phyloP scores from a whole-genome alignment of 768 basidiomycete genomes.

The Cubamyces sp. region DNA sequence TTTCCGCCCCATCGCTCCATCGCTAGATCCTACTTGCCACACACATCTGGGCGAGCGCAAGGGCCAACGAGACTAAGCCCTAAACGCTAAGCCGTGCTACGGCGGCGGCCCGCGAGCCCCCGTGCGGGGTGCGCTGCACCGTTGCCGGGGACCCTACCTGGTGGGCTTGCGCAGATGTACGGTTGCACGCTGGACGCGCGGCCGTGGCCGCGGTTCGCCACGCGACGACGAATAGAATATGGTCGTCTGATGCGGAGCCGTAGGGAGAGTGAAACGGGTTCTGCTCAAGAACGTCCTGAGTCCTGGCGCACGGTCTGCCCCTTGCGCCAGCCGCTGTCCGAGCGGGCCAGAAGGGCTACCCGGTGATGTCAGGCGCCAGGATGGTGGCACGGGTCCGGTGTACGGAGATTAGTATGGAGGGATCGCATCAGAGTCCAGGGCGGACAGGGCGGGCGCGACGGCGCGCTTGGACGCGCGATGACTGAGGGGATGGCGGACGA shows the following conservation, averaged over 20 bases:
- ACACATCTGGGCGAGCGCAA: too few relatives aligned
- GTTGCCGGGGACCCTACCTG: too few relatives aligned
- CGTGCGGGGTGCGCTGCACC: too few relatives aligned
- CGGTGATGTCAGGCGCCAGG: neutral
- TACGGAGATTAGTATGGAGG: neutral
- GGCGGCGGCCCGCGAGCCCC: too few relatives aligned
- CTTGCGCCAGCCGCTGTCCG: neutral
- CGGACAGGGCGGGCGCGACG: neutral
- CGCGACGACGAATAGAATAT: neutral
- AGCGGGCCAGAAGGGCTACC: neutral
- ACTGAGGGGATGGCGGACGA: neutral
- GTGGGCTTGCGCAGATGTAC: too few relatives aligned
- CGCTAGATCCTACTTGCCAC: too few relatives aligned
- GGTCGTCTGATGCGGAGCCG: neutral
- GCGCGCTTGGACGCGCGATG: neutral
- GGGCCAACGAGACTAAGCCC: too few relatives aligned
- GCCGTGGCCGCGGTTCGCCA: neutral
- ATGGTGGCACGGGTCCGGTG: neutral
- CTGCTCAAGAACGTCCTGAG: neutral
- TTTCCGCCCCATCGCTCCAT: too few relatives aligned
- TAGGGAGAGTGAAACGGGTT: neutral
- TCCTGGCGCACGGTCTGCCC: neutral
- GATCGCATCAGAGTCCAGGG: neutral
- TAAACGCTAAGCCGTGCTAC: too few relatives aligned
- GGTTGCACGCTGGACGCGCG: neutral